Percentiles rank a stretch among this genome's conserved stretches.
Evolutionary conservation across 179 eudicot species (phyloP).

Genomic region (Beta macrorhiza): DNA sequence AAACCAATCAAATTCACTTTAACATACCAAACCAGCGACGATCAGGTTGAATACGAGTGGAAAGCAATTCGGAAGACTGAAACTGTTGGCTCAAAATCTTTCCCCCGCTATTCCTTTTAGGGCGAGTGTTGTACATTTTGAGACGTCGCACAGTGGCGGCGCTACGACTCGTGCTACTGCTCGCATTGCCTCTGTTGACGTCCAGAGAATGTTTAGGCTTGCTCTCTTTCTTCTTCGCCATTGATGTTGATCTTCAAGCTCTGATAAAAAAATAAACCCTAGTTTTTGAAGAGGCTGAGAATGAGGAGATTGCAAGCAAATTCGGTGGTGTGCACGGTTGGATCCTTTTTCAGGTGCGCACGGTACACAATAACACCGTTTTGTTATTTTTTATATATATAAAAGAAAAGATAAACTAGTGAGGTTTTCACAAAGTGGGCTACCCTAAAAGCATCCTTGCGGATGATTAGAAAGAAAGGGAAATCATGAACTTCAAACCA

Average conservation of each 20-base stretch:
- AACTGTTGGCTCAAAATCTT: constrained; percentile 49
- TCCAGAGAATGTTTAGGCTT: constrained; percentile 91
- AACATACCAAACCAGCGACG: constrained; percentile 88
- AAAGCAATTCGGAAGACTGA: constrained; percentile 70
- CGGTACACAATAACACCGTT: no score
- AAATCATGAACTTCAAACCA: no score
- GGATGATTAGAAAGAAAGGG: no score
- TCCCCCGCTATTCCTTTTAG: constrained; percentile 57
- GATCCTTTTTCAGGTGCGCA: no score
- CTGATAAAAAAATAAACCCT: not conserved
- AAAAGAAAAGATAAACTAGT: no score
- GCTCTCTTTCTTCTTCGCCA: constrained; percentile 75
- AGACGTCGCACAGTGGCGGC: constrained; percentile 87
- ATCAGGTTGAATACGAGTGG: constrained; percentile 89
- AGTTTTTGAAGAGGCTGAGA: not conserved
- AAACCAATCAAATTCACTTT: not conserved
- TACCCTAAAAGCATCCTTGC: no score
- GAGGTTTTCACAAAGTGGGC: no score
- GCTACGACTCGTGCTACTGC: constrained; percentile 42
- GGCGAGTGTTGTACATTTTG: constrained; percentile 83
- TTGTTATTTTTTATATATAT: no score
- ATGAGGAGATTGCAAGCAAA: not conserved
- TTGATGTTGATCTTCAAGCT: constrained; percentile 27
- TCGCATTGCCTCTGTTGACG: constrained; percentile 40
- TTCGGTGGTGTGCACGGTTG: no score